Base-by-base conservation (phyloP, 306 rosid species). In the Trichosanthes truncata region DNA sequence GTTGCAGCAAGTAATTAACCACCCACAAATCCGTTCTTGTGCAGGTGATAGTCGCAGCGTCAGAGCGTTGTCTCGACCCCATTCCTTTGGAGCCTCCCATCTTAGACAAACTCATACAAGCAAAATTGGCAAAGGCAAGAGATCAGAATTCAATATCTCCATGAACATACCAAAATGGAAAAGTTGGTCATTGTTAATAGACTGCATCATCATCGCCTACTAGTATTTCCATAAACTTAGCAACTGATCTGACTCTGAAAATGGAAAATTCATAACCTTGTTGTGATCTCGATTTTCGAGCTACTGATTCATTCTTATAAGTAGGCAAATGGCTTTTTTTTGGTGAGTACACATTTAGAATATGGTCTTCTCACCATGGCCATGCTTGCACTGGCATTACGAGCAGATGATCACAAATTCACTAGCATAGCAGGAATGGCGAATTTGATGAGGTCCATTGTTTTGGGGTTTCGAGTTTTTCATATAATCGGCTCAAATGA, bases 41-140 rank as follows among this genome's bases (percentile, higher is more conserved):
- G 81, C 91, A 95, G 98, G 97, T 90, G 84, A 87, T 92, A 83
- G 96, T 95, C 69, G 96, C 93, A 73, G 90, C 93, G 15, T 89
- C 96, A 40, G 97, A 95, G 85, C 93, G 98, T 68, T 90, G 97
- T 83, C 97, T 95, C 11, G 98, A 95, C 72, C 91, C 97, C 57
- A 84, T 85, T 83, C 96, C 95, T 38, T 81, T 95, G 81, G 97
- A 92, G 80, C 91, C 93, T 68, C 92, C 97, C 78, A 95, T 95
- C 76, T 81, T 95, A 81, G 97, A 92, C 88, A 92, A 85, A 81
- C 98, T 92, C 71, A 81, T 89, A 90, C 96, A 86, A 80, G 87
- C 92, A 14, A 95, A 95, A 88, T 82, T 91, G 90, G 88, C 88
- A 18, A 92, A 89, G 81, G 80, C 88, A 40, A 84, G 68, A 82